These are phyloP conservation scores for Vairimorpha necatrix DNA, from an alignment of 371 early-diverging fungal species.

Conservation along the genomic window DNA sequence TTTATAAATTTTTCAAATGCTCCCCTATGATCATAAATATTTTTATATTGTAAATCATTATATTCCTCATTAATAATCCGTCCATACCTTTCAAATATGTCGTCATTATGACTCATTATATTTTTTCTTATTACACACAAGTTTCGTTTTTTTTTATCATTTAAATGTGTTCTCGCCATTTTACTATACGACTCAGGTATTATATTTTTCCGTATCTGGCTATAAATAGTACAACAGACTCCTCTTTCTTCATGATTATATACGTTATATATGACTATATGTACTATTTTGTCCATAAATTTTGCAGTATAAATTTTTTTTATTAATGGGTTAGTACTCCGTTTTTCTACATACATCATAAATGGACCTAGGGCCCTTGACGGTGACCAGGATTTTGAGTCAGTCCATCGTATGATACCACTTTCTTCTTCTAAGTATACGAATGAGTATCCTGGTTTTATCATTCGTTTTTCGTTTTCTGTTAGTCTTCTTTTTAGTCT, in stretches of 20 bases:
- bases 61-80: too few relatives aligned
- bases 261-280: slow-evolving; percentile 19
- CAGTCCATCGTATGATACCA: slow-evolving; percentile 43
- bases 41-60: too few relatives aligned
- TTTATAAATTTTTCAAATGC: too few relatives aligned
- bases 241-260: slow-evolving; percentile 6
- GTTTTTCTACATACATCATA: slow-evolving; percentile 21
- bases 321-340: slow-evolving; percentile 10
- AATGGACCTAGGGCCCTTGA: slow-evolving; percentile 30
- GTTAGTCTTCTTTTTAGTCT: slow-evolving; percentile 23
- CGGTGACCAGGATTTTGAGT: slow-evolving; percentile 35
- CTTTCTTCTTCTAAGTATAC: slow-evolving; percentile 43
- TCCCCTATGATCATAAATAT: too few relatives aligned
- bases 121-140: too few relatives aligned
- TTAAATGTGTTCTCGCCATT: slow-evolving; percentile 2
- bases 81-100: too few relatives aligned
- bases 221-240: not conserved
- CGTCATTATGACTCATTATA: too few relatives aligned
- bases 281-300: slow-evolving; percentile 14
- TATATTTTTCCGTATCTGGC: not conserved
- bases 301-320: slow-evolving; percentile 33
- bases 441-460: slow-evolving; percentile 30
- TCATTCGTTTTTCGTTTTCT: slow-evolving; percentile 13
- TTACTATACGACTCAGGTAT: not conserved
- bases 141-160: slow-evolving; percentile 2